Percentiles rank a stretch among this genome's conserved stretches.
Evolutionary conservation across 345 rosid species (phyloP).

Genomic region (Populus davidiana): DNA sequence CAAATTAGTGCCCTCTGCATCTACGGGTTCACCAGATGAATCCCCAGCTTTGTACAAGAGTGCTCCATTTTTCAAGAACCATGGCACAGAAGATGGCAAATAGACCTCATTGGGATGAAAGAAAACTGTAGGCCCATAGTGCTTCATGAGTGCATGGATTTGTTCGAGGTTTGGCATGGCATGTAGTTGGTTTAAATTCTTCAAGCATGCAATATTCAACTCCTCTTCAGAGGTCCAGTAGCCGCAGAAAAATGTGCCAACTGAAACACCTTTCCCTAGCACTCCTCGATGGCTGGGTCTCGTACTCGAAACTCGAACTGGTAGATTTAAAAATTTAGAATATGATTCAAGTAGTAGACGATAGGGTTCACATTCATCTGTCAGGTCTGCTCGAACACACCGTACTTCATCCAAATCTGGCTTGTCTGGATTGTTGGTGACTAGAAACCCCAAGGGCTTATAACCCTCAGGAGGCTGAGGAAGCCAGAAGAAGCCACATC

Average conservation of each 20-base stretch:
- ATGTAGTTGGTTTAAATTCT: conserved; percentile 51
- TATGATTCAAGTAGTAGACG: conserved; percentile 30
- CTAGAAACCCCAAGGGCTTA: conserved; percentile 61
- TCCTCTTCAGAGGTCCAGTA: conserved; percentile 37
- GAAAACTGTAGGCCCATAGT: conserved; percentile 72
- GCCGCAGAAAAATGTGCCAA: conserved; percentile 71
- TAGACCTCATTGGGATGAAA: conserved; percentile 58
- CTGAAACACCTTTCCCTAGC: conserved; percentile 61
- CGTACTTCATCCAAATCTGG: conserved; percentile 68
- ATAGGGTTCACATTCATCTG: conserved; percentile 56
- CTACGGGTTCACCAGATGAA: conserved; percentile 37
- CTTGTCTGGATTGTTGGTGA: conserved; percentile 48
- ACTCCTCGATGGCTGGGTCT: conserved; percentile 67
- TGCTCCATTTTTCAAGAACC: conserved; percentile 67
- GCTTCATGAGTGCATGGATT: conserved; percentile 56
- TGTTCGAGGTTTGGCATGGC: conserved; percentile 79
- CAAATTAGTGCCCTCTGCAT: conserved; percentile 59
- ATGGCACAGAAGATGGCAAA: conserved; percentile 69
- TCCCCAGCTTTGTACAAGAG: conserved; percentile 45
- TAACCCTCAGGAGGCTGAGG: conserved; percentile 77
- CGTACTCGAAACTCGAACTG: conserved; percentile 58
- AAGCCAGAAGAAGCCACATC: conserved; percentile 69
- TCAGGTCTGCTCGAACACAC: conserved; percentile 73
- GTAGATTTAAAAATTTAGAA: conserved; percentile 37
- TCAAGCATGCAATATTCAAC: conserved; percentile 50